phyloP scores from a whole-genome alignment of 805 yeast genomes.

The Ogataea neopini region DNA sequence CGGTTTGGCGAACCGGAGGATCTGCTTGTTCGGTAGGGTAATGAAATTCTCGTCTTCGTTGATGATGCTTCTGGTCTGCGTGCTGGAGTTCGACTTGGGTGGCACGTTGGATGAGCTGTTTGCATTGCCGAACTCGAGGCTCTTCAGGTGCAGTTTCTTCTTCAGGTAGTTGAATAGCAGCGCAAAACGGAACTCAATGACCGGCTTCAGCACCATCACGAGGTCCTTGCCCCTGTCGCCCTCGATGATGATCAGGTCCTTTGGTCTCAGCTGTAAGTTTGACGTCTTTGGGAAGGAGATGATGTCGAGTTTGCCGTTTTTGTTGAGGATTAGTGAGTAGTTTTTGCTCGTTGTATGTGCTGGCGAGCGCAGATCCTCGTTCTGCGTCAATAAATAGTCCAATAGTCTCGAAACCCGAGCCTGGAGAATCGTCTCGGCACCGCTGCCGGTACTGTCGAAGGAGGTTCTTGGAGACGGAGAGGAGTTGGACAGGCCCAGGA shows the following conservation, averaged over 20 bases:
- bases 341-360: constrained; percentile 34
- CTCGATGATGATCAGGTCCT: constrained; percentile 75
- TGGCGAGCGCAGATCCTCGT: constrained; percentile 43
- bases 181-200: constrained; percentile 62
- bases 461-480: constrained; percentile 25
- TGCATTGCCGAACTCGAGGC: constrained; percentile 41
- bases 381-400: constrained; percentile 43
- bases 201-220: constrained; percentile 70
- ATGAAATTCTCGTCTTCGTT: constrained; percentile 61
- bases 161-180: constrained; percentile 71
- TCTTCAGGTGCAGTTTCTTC: constrained; percentile 67
- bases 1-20: constrained; percentile 72
- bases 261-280: constrained; percentile 54
- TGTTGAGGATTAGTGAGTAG: constrained; percentile 38
- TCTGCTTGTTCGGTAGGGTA: constrained; percentile 77
- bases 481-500: constrained; percentile 23
- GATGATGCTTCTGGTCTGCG: constrained; percentile 35
- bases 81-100: constrained; percentile 14
- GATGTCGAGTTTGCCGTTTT: constrained; percentile 57
- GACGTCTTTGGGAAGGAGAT: constrained; percentile 66
- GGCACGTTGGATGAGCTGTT: constrained; percentile 13
- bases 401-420: constrained; percentile 35
- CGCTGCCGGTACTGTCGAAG: constrained; percentile 9
- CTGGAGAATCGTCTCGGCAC: constrained; percentile 18
- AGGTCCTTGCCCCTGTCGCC: constrained; percentile 85